Percentiles rank a stretch among this genome's conserved stretches.
Conservation (phyloP, 129 eudicot species). For the Chrysanthemum seticuspe region DNA sequence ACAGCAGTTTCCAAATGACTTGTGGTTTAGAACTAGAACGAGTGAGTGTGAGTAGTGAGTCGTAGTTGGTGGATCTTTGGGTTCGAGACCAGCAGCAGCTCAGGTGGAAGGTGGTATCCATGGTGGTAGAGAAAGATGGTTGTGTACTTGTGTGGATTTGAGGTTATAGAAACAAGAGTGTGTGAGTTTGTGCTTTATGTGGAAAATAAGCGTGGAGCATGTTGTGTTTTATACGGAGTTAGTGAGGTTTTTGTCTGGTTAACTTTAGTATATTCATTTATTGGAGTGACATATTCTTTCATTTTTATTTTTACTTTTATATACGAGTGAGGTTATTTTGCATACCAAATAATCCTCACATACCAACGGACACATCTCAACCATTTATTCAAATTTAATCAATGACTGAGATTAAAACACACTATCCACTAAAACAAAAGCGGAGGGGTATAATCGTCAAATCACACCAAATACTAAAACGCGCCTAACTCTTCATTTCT, state of each 20-base stretch:
- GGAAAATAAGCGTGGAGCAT: not conserved
- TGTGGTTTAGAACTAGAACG: conserved; percentile 35
- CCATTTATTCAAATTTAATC: no score
- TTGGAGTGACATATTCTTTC: no score
- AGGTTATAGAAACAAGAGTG: not conserved
- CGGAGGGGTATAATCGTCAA: no score
- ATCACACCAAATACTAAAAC: no score
- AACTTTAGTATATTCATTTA: no score
- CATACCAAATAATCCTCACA: no score
- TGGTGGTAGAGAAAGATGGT: conserved; percentile 15
- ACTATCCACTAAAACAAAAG: no score
- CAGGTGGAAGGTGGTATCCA: conserved; percentile 38
- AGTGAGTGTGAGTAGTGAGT: conserved; percentile 30
- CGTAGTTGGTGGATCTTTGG: conserved; percentile 35
- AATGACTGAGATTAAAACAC: no score
- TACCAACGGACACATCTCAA: no score
- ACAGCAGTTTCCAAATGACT: conserved; percentile 39
- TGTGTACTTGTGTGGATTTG: not conserved
- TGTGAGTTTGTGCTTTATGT: conserved; percentile 2
- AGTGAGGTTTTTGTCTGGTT: not conserved
- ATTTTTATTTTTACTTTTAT: no score
- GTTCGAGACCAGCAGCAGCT: conserved; percentile 38
- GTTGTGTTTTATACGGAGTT: conserved; percentile 22
- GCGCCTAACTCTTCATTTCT: no score
- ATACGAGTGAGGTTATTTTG: no score